phyloP scores from a whole-genome alignment of 805 yeast genomes.

The Barnettozyma pratensis region DNA sequence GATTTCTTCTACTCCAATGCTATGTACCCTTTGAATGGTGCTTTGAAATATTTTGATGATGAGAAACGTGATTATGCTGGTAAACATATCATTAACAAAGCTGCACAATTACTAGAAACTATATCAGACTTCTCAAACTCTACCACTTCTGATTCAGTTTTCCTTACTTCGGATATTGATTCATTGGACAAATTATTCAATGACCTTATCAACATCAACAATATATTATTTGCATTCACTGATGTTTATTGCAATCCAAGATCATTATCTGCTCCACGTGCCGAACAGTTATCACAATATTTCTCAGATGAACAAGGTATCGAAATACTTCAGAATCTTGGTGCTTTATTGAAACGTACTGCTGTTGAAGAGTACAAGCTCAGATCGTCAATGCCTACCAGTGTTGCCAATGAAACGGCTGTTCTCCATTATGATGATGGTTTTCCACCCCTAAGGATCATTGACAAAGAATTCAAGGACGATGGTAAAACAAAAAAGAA shows the following conservation, averaged over 20 bases:
- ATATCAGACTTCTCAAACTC: conserved; percentile 25
- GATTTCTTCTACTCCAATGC: conserved; percentile 56
- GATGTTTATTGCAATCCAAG: conserved; percentile 54
- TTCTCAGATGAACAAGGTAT: conserved; percentile 40
- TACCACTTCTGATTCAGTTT: conserved; percentile 21
- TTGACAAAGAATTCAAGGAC: conserved; percentile 35
- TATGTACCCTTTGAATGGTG: conserved; percentile 45
- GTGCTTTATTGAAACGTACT: conserved; percentile 43
- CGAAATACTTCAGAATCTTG: conserved; percentile 35
- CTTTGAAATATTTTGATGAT: conserved; percentile 52
- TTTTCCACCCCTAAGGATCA: conserved; percentile 37
- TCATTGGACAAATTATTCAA: conserved; percentile 22
- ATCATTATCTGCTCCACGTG: conserved; percentile 36
- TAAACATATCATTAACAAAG: conserved; percentile 28
- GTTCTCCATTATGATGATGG: conserved; percentile 28
- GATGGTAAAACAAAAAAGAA: conserved; percentile 37
- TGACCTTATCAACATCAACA: conserved; percentile 31
- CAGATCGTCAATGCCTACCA: conserved; percentile 42
- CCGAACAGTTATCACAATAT: conserved; percentile 31
- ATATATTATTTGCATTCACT: conserved; percentile 46
- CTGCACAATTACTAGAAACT: conserved; percentile 27
- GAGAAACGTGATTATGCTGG: conserved; percentile 46
- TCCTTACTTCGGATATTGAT: conserved; percentile 20
- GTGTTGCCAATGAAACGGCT: conserved; percentile 40
- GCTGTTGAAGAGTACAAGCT: conserved; percentile 54